Evolutionary conservation across 2,329 filamentous ascomycete genomes (phyloP).

Genomic region (Cladobotryum mycophilum): DNA sequence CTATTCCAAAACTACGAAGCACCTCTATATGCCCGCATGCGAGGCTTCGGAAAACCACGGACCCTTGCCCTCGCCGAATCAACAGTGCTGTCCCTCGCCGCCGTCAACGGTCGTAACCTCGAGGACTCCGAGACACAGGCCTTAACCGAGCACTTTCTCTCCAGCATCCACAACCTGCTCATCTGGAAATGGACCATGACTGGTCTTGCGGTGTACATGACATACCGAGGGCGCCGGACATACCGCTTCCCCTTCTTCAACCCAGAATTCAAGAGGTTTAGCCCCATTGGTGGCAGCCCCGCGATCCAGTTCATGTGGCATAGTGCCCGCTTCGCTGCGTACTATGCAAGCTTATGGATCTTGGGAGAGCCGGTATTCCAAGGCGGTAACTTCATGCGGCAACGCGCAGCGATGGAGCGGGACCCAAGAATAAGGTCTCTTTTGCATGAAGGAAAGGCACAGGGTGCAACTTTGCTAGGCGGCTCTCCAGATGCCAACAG

Average conservation of each 20-base stretch:
- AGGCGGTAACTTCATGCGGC: slow-evolving; percentile 22
- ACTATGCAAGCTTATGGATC: slow-evolving; percentile 23
- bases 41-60: slow-evolving; percentile 22
- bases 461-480: slow-evolving; percentile 11
- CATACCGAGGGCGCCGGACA: slow-evolving; percentile 24
- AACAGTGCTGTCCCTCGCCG: slow-evolving; percentile 23
- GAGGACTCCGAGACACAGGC: slow-evolving; percentile 31
- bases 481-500: slow-evolving; percentile 13
- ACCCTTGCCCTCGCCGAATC: slow-evolving; percentile 25
- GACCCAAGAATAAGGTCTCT: slow-evolving; percentile 26
- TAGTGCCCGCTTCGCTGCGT: slow-evolving; percentile 26
- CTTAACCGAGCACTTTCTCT: slow-evolving; percentile 28
- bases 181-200: slow-evolving; percentile 23
- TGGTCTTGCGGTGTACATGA: slow-evolving; percentile 18
- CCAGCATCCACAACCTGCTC: slow-evolving; percentile 26
- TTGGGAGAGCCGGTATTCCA: slow-evolving; percentile 22
- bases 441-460: slow-evolving; percentile 15
- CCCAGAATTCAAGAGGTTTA: slow-evolving; percentile 26
- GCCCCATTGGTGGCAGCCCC: slow-evolving; percentile 25
- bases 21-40: slow-evolving; percentile 25
- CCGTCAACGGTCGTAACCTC: slow-evolving; percentile 24
- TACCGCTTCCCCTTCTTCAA: slow-evolving; percentile 37
- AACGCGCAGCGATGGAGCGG: slow-evolving; percentile 17
- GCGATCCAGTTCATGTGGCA: slow-evolving; percentile 31
- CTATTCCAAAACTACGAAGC: slow-evolving; percentile 27